Evolutionary conservation across 768 basidiomycete species (phyloP).

Genomic region (Cystobasidium onofrii): DNA sequence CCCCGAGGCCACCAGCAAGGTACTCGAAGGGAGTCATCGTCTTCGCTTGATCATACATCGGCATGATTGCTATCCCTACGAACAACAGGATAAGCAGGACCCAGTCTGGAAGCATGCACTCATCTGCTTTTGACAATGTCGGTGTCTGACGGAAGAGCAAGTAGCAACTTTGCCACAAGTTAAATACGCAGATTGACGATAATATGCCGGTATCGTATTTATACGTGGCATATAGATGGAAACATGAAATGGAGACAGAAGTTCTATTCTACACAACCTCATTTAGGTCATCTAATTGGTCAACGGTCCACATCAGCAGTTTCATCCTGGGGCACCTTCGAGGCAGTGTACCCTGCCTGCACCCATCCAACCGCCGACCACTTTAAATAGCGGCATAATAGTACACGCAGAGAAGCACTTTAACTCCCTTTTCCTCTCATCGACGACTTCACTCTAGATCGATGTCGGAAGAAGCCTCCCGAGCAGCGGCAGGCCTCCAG

Average conservation of each 20-base stretch:
- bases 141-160: neutral
- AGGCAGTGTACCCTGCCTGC: too few species aligned
- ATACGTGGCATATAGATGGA: neutral
- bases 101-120: constrained; percentile 26
- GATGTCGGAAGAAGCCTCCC: neutral
- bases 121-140: neutral
- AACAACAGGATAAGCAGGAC: constrained; percentile 26
- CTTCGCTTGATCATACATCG: neutral
- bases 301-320: too few species aligned
- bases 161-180: neutral
- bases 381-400: neutral
- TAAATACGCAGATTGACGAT: too few species aligned
- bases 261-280: neutral
- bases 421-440: neutral
- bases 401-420: neutral
- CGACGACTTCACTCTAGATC: neutral
- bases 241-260: neutral
- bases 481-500: too few species aligned
- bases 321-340: too few species aligned
- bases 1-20: neutral
- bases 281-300: neutral
- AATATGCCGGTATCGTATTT: neutral
- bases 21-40: constrained; percentile 23
- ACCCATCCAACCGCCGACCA: too few species aligned
- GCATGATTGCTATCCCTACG: constrained; percentile 22